Percentiles rank a stretch among this genome's conserved stretches.
These are phyloP conservation scores for Smithsoniella earleae DNA, from an alignment of 163 green algal genomes.

Conservation along the genomic window DNA sequence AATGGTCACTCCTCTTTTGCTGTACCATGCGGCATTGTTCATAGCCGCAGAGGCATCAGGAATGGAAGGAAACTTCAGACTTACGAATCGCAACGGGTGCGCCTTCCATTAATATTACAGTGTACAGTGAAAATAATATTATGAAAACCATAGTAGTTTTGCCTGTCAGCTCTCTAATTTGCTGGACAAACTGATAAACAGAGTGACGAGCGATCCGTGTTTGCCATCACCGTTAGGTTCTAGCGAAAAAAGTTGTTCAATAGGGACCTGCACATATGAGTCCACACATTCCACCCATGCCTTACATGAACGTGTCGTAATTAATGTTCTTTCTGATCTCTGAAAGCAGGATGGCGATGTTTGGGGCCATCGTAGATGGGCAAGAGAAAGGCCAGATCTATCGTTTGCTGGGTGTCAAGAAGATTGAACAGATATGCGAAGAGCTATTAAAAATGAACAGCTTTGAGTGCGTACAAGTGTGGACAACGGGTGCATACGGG, in stretches of 20 bases:
- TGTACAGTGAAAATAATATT: too few species aligned
- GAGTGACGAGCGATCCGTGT: not conserved
- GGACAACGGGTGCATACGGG: slow-evolving; percentile 11
- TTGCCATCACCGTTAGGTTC: not conserved
- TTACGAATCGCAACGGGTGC: too few species aligned
- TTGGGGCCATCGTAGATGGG: not conserved
- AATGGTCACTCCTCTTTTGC: too few species aligned
- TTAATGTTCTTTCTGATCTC: not conserved
- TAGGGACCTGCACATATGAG: not conserved
- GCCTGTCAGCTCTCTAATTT: too few species aligned
- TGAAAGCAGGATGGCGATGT: not conserved
- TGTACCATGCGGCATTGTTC: too few species aligned
- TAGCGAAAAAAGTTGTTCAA: too few species aligned
- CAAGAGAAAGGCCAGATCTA: slow-evolving; percentile 8
- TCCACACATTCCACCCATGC: not conserved
- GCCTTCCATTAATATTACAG: too few species aligned
- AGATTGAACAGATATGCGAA: slow-evolving; percentile 4
- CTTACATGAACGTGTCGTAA: not conserved
- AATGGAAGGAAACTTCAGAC: too few species aligned
- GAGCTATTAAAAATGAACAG: not conserved
- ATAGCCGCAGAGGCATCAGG: too few species aligned
- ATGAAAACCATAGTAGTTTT: too few species aligned
- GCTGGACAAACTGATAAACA: too few species aligned
- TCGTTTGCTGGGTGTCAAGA: not conserved
- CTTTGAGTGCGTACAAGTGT: slow-evolving; percentile 14